These are phyloP conservation scores for Cystobasidium tubakii DNA, from an alignment of 768 basidiomycete genomes.

Conservation along the genomic window DNA sequence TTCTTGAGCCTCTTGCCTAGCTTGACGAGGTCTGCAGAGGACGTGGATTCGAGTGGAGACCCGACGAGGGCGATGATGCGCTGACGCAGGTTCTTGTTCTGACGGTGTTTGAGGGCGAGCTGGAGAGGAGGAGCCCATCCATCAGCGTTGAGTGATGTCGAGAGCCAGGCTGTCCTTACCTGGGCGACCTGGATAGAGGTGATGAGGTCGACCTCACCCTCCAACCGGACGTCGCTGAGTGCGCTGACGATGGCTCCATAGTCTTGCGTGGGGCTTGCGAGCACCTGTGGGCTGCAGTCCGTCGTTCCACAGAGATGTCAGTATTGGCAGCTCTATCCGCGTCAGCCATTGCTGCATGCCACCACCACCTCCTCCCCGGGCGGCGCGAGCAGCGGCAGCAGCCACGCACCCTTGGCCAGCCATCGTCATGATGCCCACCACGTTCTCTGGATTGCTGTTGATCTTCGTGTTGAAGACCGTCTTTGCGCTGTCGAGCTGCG, in stretches of 20 bases:
- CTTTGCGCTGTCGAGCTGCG: slow-evolving; percentile 85
- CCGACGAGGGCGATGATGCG: slow-evolving; percentile 90
- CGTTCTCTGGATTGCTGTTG: slow-evolving; percentile 93
- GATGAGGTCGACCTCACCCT: slow-evolving; percentile 74
- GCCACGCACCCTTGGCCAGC: slow-evolving; percentile 77
- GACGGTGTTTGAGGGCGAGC: slow-evolving; percentile 91
- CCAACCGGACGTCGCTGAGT: slow-evolving; percentile 68
- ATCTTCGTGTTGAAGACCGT: slow-evolving; percentile 87
- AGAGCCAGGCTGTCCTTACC: slow-evolving; percentile 40
- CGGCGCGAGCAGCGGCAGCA: background rate
- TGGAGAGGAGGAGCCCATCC: slow-evolving; percentile 31
- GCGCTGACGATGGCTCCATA: slow-evolving; percentile 81
- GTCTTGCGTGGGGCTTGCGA: slow-evolving; percentile 93
- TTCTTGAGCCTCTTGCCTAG: slow-evolving; percentile 97
- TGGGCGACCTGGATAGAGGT: slow-evolving; percentile 91
- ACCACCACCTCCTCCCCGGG: background rate
- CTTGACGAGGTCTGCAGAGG: slow-evolving; percentile 58
- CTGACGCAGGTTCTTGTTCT: slow-evolving; percentile 96
- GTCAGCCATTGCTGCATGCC: background rate
- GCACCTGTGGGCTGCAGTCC: slow-evolving; percentile 76
- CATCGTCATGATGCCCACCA: slow-evolving; percentile 97
- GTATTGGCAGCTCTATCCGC: background rate
- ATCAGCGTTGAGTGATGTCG: too few relatives aligned
- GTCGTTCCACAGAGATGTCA: background rate
- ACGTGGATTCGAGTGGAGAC: slow-evolving; percentile 61